Evolutionary conservation across 768 basidiomycete species (phyloP).

Genomic region (Omphalotus guepiniiformis): DNA sequence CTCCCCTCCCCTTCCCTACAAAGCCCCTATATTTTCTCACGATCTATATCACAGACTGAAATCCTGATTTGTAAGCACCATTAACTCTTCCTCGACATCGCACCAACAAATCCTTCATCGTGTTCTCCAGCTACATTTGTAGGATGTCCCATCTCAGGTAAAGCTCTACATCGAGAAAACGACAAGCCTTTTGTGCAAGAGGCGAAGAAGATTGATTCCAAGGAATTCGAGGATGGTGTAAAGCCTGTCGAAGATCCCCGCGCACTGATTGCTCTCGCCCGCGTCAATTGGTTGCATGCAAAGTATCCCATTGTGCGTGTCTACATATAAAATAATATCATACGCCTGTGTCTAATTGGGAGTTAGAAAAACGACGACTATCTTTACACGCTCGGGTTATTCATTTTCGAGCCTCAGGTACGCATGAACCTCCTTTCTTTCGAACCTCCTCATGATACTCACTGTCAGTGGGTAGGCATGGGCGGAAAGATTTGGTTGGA

Average conservation of each 20-base stretch:
- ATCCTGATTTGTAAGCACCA: constrained; percentile 34
- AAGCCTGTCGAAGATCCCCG: constrained; percentile 31
- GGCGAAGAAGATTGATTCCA: too few relatives aligned
- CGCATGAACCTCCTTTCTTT: constrained; percentile 1
- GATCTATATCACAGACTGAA: constrained; percentile 32
- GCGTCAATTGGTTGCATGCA: constrained; percentile 41
- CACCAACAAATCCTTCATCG: neutral
- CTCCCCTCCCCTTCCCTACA: neutral
- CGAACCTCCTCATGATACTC: neutral
- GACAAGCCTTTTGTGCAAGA: too few relatives aligned
- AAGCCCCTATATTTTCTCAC: too few relatives aligned
- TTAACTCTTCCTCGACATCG: neutral
- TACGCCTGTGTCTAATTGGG: neutral
- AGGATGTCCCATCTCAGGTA: constrained; percentile 27
- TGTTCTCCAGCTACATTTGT: constrained; percentile 29
- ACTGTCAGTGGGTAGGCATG: constrained; percentile 26
- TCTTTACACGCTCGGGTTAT: constrained; percentile 37
- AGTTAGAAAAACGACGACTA: constrained; percentile 37
- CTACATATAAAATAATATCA: neutral
- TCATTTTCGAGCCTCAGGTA: constrained; percentile 36
- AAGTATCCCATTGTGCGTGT: constrained; percentile 35
- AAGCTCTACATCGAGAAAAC: neutral
- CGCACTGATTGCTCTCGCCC: constrained; percentile 35
- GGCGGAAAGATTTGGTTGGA: constrained; percentile 40
- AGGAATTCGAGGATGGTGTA: neutral